A percentile compares a stretch with the other conserved stretches of the same genome.
Conservation (phyloP, 305 asterid species). For the Fraxinus xanthoxyloides region DNA sequence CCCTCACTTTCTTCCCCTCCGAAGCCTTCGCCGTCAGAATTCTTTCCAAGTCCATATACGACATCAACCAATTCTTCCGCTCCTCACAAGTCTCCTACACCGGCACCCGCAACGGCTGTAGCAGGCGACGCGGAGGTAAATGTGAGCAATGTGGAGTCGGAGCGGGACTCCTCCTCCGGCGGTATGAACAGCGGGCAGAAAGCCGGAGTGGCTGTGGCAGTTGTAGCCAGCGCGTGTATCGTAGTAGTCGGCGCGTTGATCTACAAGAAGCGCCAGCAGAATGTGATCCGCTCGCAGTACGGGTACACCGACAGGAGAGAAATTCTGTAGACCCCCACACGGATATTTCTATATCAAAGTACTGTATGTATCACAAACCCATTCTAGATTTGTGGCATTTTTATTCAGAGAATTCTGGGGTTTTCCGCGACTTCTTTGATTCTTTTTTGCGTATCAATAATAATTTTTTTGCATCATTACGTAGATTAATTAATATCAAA, state of each 20-base stretch:
- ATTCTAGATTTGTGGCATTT: constrained; percentile 2
- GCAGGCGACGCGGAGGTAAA: constrained; percentile 21
- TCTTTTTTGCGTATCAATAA: constrained; percentile 20
- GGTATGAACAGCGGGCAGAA: constrained; percentile 50
- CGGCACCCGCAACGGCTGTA: constrained; percentile 28
- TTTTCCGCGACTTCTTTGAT: constrained; percentile 18
- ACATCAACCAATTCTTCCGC: not conserved
- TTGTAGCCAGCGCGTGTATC: constrained; percentile 40
- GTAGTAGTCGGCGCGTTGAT: constrained; percentile 45
- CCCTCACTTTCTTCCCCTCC: constrained; percentile 25
- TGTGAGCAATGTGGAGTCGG: constrained; percentile 14
- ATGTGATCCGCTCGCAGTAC: constrained; percentile 51
- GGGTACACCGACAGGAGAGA: constrained; percentile 42
- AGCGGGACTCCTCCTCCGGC: constrained; percentile 14
- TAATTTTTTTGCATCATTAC: no score
- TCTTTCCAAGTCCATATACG: constrained; percentile 17
- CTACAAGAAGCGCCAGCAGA: constrained; percentile 57
- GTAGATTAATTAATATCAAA: no score
- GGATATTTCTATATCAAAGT: not conserved
- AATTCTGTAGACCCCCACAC: constrained; percentile 29
- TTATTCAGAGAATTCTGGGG: constrained; percentile 11
- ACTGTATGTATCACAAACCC: no score
- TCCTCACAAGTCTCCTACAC: constrained; percentile 26
- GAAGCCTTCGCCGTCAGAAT: constrained; percentile 31
- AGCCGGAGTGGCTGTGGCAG: constrained; percentile 61